Evolutionary conservation across 805 yeast genomes (phyloP).

Genomic region (Candida berthetii): DNA sequence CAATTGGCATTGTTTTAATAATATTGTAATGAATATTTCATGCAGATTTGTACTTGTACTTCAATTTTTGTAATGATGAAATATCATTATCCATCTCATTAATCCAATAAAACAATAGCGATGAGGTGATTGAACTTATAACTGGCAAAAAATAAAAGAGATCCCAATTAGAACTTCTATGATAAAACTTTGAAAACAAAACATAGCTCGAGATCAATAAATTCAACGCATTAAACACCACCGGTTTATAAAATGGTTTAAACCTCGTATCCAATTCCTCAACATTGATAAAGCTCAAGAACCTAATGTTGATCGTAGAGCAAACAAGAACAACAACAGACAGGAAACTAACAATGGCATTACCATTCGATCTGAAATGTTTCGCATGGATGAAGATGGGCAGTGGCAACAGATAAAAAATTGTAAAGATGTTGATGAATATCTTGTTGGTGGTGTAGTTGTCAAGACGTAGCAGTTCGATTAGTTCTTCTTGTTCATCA

Average conservation of each 20-base stretch:
- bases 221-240: background rate
- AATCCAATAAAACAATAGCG: background rate
- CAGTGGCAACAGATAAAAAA: constrained; percentile 16
- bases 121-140: constrained; percentile 3
- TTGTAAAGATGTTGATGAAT: constrained; percentile 13
- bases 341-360: constrained; percentile 4
- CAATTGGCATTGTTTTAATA: background rate
- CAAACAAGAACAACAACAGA: background rate
- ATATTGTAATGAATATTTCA: constrained; percentile 3
- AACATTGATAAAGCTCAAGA: background rate
- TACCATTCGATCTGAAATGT: constrained; percentile 10
- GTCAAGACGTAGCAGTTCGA: constrained; percentile 17
- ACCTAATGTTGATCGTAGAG: background rate
- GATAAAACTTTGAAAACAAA: background rate
- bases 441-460: constrained; percentile 14
- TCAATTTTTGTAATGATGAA: constrained; percentile 15
- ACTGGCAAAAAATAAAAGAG: constrained; percentile 14
- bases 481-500: constrained; percentile 25
- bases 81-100: background rate
- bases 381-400: constrained; percentile 11
- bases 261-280: background rate
- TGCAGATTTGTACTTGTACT: constrained; percentile 25
- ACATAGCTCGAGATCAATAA: background rate
- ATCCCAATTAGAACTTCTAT: background rate
- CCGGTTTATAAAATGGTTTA: background rate